Conservation (phyloP, 768 basidiomycete species). For the Naematelia aurantialba region DNA sequence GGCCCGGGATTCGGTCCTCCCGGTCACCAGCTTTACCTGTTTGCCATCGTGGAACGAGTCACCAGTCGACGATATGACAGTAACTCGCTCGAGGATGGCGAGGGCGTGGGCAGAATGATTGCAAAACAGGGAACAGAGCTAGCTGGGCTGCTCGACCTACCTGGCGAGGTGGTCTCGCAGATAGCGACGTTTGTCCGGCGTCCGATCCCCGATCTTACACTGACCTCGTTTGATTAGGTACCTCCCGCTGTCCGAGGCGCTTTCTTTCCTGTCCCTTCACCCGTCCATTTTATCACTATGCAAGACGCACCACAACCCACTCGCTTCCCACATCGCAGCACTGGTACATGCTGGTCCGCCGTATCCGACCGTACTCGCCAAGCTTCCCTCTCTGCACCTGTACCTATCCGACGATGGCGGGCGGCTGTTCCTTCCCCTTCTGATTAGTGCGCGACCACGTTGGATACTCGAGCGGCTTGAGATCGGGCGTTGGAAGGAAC, state of each 20-base stretch:
- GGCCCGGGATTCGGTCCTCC: too few species aligned
- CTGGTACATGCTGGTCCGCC: slow-evolving; percentile 22
- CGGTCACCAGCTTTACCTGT: too few species aligned
- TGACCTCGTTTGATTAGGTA: slow-evolving; percentile 18
- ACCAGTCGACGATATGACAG: not conserved
- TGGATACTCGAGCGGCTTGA: slow-evolving; percentile 45
- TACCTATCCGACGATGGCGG: slow-evolving; percentile 30
- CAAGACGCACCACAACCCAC: slow-evolving; percentile 33
- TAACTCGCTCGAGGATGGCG: not conserved
- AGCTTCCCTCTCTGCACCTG: slow-evolving; percentile 25
- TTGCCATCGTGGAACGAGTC: too few species aligned
- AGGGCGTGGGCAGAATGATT: not conserved
- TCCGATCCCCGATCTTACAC: not conserved
- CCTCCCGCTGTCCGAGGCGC: slow-evolving; percentile 27
- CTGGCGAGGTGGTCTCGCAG: slow-evolving; percentile 39
- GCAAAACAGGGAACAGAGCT: slow-evolving; percentile 1
- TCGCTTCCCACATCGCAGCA: slow-evolving; percentile 24
- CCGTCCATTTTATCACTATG: slow-evolving; percentile 28
- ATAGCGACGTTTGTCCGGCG: slow-evolving; percentile 37
- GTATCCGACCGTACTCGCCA: slow-evolving; percentile 32
- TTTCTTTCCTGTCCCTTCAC: slow-evolving; percentile 37
- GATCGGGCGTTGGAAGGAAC: slow-evolving; percentile 28
- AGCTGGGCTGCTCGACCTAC: slow-evolving; percentile 37
- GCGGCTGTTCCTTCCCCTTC: slow-evolving; percentile 27
- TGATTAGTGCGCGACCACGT: slow-evolving; percentile 39